phyloP scores from a whole-genome alignment of 2,329 filamentous ascomycete species.

The Harringtonia aguacate region DNA sequence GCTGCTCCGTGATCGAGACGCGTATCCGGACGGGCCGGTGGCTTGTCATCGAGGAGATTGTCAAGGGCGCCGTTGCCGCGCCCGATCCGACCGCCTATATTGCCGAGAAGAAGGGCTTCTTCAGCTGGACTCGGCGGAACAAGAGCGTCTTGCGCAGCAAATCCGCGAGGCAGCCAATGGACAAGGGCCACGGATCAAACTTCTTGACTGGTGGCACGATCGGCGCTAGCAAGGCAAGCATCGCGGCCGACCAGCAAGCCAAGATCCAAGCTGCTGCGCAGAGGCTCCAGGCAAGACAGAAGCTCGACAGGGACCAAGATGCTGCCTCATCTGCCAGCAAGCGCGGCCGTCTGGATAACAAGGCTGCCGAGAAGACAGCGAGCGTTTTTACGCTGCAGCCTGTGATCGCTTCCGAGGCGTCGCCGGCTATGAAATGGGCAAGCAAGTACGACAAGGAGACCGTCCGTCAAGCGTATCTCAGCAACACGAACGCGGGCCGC shows the following conservation, averaged over 20 bases:
- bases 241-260: conserved; percentile 85
- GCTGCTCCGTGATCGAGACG: conserved; percentile 88
- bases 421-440: conserved; percentile 93
- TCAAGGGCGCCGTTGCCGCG: conserved; percentile 82
- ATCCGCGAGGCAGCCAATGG: conserved; percentile 53
- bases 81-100: conserved; percentile 81
- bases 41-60: conserved; percentile 93
- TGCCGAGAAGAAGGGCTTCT: conserved; percentile 90
- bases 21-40: conserved; percentile 70
- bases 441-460: conserved; percentile 87
- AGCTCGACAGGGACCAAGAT: conserved; percentile 38
- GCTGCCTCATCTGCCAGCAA: conserved; percentile 19
- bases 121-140: conserved; percentile 70
- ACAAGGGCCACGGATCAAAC: conserved; percentile 28
- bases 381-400: conserved; percentile 86
- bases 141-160: conserved; percentile 55
- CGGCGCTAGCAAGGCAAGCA: conserved; percentile 65
- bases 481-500: conserved; percentile 60
- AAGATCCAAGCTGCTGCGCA: conserved; percentile 86
- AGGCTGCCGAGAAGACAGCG: conserved; percentile 56
- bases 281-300: conserved; percentile 63
- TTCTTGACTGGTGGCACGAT: conserved; percentile 24
- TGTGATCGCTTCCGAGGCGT: conserved; percentile 74
- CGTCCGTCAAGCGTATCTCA: conserved; percentile 77
- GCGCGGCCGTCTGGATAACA: not conserved